A percentile compares a stretch with the other conserved stretches of the same genome.
phyloP scores from a whole-genome alignment of 495 filamentous ascomycete genomes.

The Lineolata rhizophorae region DNA sequence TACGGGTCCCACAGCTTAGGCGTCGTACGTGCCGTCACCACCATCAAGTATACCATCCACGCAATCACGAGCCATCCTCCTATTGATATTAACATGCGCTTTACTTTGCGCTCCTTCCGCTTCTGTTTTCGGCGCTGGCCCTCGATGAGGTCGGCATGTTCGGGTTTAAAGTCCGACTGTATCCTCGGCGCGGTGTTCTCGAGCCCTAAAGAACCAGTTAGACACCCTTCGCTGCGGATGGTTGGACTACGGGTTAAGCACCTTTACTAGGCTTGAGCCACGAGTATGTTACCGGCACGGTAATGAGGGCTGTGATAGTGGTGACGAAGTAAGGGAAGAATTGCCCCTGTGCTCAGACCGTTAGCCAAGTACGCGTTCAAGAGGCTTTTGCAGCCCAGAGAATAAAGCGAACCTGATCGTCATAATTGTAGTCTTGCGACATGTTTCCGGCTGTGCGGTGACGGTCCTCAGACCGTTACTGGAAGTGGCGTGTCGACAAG shows the following conservation, averaged over 20 bases:
- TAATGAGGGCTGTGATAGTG: constrained; percentile 70
- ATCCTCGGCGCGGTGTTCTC: constrained; percentile 47
- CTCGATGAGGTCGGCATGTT: constrained; percentile 67
- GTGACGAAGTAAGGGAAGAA: constrained; percentile 98
- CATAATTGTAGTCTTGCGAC: constrained; percentile 95
- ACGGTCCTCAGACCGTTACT: neutral
- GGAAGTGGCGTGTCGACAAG: too few relatives aligned
- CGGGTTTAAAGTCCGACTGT: constrained; percentile 55
- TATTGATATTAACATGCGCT: constrained; percentile 57
- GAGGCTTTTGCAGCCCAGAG: neutral
- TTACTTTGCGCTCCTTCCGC: constrained; percentile 72
- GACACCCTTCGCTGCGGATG: neutral
- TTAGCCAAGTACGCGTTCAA: constrained; percentile 4
- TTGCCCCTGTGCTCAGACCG: constrained; percentile 50
- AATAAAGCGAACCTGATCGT: constrained; percentile 46
- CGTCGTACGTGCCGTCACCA: constrained; percentile 46
- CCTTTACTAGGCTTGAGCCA: constrained; percentile 58
- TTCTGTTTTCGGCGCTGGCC: constrained; percentile 68
- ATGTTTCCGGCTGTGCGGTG: constrained; percentile 24
- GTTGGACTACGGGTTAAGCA: constrained; percentile 17
- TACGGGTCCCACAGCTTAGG: constrained; percentile 91
- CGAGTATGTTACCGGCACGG: constrained; percentile 75
- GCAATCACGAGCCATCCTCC: constrained; percentile 69
- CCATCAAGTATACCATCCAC: constrained; percentile 80
- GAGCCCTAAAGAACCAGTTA: too few relatives aligned